Base-by-base conservation (phyloP, 208 protist species). In the Porcisia deanei region DNA sequence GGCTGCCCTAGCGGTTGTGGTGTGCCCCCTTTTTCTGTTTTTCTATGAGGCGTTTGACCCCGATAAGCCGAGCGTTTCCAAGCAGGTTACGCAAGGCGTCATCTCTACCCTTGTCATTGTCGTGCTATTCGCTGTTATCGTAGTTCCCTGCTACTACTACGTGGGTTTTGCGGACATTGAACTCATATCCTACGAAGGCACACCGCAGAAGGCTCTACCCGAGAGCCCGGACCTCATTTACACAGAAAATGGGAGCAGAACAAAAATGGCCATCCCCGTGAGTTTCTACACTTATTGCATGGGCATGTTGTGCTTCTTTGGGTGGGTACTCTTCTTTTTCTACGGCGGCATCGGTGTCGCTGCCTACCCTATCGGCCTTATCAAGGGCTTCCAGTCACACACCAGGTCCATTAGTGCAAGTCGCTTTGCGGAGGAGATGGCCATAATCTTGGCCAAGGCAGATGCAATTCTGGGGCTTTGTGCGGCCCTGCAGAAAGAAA, bases 31-130 rank as follows among this genome's bases (percentile, higher is more conserved):
- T 66, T 80, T 88, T 18, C 90, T 97, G 77, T 99, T 98, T 68
- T 98, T 94, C 75, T 99, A 98, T 75, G 95, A 98, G 82, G 91
- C 95, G 37, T 93, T 92, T 52, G 97, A 98, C 74, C 92, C 93
- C 0, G 91, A 97, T 14, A 87, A 94, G 47, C 85, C 90, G 20
- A 73, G 77, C 30, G n/a, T 82, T 0, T 71, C 61, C 3, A 90
- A 83, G 73, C 91, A 94, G 70, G 75, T 88, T 73, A 77, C 70
- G 75, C 96, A 77, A 69, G 83, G 58, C 63, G 71, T 86, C n/a
- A 98, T 99, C 64, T 85, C 81, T 41, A 89, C 95, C 18, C 75
- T 94, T 16, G 67, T 86, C 61, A 77, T 94, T n/a, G 83, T 87
- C 64, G 63, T 76, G 39, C 71, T 93, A 18, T 94, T 95, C 67